Percentiles rank a stretch among this genome's conserved stretches.
phyloP scores from a whole-genome alignment of 1,139 yeast genomes.

The Scheffersomyces lignicola region DNA sequence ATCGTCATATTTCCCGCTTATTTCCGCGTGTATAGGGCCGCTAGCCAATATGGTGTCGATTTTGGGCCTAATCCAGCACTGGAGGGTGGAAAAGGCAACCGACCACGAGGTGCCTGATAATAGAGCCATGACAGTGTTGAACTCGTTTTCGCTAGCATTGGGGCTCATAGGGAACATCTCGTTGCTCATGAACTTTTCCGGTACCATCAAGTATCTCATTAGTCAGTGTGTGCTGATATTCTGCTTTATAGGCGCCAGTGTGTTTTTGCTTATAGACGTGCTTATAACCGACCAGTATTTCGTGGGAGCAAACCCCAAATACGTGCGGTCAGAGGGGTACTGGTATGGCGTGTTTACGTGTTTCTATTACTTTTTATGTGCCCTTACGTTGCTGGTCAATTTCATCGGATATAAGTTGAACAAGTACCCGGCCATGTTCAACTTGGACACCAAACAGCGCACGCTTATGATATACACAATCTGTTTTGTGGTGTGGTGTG shows the following conservation, averaged over 20 bases:
- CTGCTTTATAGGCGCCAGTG: constrained; percentile 63
- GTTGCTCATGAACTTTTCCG: constrained; percentile 65
- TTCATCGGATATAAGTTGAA: constrained; percentile 56
- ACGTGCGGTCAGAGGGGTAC: constrained; percentile 58
- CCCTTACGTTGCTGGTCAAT: constrained; percentile 53
- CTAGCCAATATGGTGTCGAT: constrained; percentile 71
- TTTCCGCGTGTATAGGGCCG: constrained; percentile 79
- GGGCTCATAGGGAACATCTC: constrained; percentile 70
- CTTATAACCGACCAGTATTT: constrained; percentile 27
- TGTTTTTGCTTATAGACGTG: constrained; percentile 50
- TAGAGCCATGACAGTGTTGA: constrained; percentile 47
- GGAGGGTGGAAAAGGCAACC: constrained; percentile 47
- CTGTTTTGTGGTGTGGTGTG: constrained; percentile 64
- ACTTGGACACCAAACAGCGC: constrained; percentile 65
- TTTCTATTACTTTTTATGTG: constrained; percentile 57
- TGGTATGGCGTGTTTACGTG: constrained; percentile 76
- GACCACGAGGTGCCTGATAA: constrained; percentile 34
- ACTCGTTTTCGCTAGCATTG: constrained; percentile 58
- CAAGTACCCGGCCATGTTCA: constrained; percentile 69
- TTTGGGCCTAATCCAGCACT: constrained; percentile 68
- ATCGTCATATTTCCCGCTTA: constrained; percentile 67
- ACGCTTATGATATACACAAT: constrained; percentile 71
- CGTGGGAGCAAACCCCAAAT: constrained; percentile 14
- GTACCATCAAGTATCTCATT: constrained; percentile 51
- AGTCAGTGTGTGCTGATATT: constrained; percentile 62